Evolutionary conservation across 139 green algal species (phyloP), one percentile per base, ranked within the genome.

Genomic region (Picochlorum sp.): DNA sequence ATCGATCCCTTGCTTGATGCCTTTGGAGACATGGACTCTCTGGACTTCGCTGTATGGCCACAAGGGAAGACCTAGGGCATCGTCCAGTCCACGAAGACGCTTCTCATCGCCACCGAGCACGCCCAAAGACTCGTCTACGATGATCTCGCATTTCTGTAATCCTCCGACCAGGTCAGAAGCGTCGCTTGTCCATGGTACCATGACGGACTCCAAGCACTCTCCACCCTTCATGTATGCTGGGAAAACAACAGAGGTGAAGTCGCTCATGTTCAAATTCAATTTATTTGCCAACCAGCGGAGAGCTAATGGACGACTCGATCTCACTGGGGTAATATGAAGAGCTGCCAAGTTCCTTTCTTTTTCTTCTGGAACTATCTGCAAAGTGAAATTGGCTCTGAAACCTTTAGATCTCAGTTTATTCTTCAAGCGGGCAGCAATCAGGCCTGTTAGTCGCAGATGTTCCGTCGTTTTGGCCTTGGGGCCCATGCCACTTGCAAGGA

Each of bases 321-420:
- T 81, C 64, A 92, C 65, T 23, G 89, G 89, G 4, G 86, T 92
- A 67, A 94, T 73, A 72, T 96, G 88, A 66, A 95, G 69, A 41
- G 67, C 61, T 26, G 68, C 44, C 38, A 79, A 49, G 24, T 67
- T 65, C 38, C 72, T 38, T 57, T 23, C 15, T 9, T 28, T 34
- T 9, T 58, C 59, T n/a, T 65, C 60, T 6, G 71, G 21, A 30
- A 73, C 57, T 26, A 71, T 44, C 68, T 81, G 73, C 62, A 85
- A 72, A 8, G 72, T 84, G 57, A 76, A 70, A 49, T 74, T 73
- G 14, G 68, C 64, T 23, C 77, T 68, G 66, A 79, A 79, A 55
- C 76, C 79, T 56, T 81, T 83, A 47, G 52, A 50, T 20, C 79
- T 69, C 68, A 85, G 63, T 26, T 76, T 65, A 8, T 71, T 58